phyloP scores from a whole-genome alignment of 2,329 filamentous ascomycete genomes.

The Fusarium stilboides region DNA sequence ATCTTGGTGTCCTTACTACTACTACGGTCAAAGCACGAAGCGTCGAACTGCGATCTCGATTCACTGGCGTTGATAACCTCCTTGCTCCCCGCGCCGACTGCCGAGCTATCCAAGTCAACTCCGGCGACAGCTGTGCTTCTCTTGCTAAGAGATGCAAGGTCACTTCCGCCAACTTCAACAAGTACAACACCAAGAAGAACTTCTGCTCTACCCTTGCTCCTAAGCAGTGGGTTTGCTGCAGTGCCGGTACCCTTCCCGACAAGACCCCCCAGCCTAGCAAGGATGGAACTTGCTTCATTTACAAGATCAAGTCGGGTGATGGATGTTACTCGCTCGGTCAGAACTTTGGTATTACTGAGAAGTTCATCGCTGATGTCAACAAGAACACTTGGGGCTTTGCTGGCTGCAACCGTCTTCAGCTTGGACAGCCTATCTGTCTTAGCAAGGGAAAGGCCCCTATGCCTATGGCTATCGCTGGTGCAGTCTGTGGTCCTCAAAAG shows the following conservation, averaged over 20 bases:
- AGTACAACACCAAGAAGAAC: slow-evolving; percentile 55
- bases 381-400: slow-evolving; percentile 58
- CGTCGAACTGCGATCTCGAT: slow-evolving; percentile 38
- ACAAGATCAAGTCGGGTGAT: slow-evolving; percentile 53
- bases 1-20: slow-evolving; percentile 38
- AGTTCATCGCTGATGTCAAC: slow-evolving; percentile 57
- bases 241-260: slow-evolving; percentile 54
- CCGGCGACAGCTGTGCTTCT: slow-evolving; percentile 56
- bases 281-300: slow-evolving; percentile 56
- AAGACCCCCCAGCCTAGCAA: slow-evolving; percentile 51
- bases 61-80: slow-evolving; percentile 25
- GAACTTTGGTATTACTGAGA: slow-evolving; percentile 53
- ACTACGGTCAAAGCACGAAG: slow-evolving; percentile 32
- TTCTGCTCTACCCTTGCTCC: slow-evolving; percentile 54
- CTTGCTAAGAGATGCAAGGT: slow-evolving; percentile 59
- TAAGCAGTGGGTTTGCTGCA: slow-evolving; percentile 57
- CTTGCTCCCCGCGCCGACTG: slow-evolving; percentile 44
- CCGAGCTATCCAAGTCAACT: slow-evolving; percentile 50
- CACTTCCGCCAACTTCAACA: slow-evolving; percentile 54
- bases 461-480: slow-evolving; percentile 51
- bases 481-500: slow-evolving; percentile 55
- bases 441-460: slow-evolving; percentile 54
- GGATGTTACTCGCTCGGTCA: slow-evolving; percentile 53
- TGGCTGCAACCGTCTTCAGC: slow-evolving; percentile 52
- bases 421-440: slow-evolving; percentile 53